Evolutionary conservation across 2,329 filamentous ascomycete species (phyloP).

Genomic region (Trichophaea hybrida): DNA sequence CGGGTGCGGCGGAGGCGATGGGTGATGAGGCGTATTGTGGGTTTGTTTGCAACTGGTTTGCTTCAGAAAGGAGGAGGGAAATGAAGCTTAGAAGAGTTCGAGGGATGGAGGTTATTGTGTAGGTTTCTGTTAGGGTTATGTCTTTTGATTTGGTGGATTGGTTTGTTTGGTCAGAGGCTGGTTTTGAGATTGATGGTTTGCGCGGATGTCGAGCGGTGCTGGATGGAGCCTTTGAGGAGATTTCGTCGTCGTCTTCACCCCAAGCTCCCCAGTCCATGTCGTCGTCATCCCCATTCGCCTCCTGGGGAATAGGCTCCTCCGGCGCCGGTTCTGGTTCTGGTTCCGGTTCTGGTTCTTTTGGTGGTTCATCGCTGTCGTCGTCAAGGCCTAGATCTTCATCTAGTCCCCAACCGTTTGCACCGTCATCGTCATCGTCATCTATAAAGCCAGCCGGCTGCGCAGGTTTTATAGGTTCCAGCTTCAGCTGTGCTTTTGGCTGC

Average conservation of each 20-base stretch:
- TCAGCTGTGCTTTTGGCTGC: not conserved
- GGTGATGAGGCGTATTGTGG: conserved; percentile 36
- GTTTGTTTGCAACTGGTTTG: conserved; percentile 28
- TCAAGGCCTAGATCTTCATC: conserved; percentile 23
- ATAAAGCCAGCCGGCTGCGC: conserved; percentile 11
- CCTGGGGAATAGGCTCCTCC: not conserved
- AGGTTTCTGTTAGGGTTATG: conserved; percentile 68
- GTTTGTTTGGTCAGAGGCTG: not conserved
- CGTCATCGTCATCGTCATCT: conserved; percentile 29
- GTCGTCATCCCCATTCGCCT: conserved; percentile 32
- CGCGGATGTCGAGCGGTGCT: not conserved
- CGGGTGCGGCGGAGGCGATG: conserved; percentile 52
- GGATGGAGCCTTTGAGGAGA: not conserved
- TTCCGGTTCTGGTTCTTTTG: not conserved
- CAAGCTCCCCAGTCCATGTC: conserved; percentile 67
- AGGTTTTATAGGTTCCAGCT: not conserved
- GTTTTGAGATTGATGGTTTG: not conserved
- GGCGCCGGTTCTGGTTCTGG: conserved; percentile 13
- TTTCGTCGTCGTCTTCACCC: conserved; percentile 44
- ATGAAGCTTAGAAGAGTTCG: conserved; percentile 59
- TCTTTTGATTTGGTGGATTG: conserved; percentile 34
- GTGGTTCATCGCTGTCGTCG: conserved; percentile 7
- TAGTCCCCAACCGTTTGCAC: conserved; percentile 31
- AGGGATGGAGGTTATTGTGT: conserved; percentile 77
- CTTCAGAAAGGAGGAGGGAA: conserved; percentile 45